A percentile compares a stretch with the other conserved stretches of the same genome.
phyloP scores from a whole-genome alignment of 1,284 basidiomycete genomes.

The Ceratobasidium sp. region DNA sequence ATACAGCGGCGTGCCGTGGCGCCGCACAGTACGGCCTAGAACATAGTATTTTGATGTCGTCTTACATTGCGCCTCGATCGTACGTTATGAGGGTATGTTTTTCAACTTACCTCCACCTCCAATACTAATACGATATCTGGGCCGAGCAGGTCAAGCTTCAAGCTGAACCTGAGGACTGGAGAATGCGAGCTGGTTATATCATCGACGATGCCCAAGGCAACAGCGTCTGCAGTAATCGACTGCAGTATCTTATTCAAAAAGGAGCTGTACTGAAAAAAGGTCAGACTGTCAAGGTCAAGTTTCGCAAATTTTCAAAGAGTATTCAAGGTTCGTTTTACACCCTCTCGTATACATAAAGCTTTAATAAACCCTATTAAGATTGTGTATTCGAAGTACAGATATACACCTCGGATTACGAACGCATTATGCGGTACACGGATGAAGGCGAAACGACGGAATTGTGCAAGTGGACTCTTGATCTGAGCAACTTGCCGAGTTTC shows the following conservation, averaged over 20 bases:
- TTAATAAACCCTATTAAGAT: conserved; percentile 59
- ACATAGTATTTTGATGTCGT: neutral
- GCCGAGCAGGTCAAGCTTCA: conserved; percentile 75
- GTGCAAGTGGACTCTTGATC: conserved; percentile 87
- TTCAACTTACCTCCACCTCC: neutral
- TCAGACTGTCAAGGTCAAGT: conserved; percentile 80
- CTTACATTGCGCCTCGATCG: neutral
- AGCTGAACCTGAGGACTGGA: conserved; percentile 79
- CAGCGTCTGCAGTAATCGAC: conserved; percentile 80
- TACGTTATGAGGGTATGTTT: conserved; percentile 72
- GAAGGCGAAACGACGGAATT: conserved; percentile 79
- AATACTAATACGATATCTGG: neutral
- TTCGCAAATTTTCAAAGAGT: conserved; percentile 56
- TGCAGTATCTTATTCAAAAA: conserved; percentile 81
- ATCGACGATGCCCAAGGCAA: conserved; percentile 75
- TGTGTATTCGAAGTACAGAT: conserved; percentile 78
- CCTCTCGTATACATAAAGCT: conserved; percentile 11
- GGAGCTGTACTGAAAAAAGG: conserved; percentile 85
- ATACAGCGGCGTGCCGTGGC: conserved; percentile 69
- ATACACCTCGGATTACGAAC: conserved; percentile 76
- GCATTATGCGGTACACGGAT: conserved; percentile 80
- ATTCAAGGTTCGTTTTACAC: conserved; percentile 45
- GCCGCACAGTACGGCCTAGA: neutral
- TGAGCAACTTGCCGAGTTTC: conserved; percentile 78
- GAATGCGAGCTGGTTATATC: conserved; percentile 84